Evolutionary conservation across 306 rosid genomes (phyloP).

Genomic region (Cajanus cajan): DNA sequence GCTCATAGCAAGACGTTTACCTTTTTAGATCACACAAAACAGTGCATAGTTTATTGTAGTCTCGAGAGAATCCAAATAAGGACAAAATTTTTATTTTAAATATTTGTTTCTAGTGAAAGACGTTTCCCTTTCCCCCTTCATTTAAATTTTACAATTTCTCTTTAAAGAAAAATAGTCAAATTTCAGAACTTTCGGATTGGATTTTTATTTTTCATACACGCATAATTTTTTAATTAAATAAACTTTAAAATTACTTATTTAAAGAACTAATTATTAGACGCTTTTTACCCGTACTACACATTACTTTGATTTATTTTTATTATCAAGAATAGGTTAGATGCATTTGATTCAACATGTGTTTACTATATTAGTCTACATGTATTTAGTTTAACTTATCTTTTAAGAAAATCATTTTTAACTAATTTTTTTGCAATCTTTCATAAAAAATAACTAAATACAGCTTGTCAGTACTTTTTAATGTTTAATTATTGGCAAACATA

Average conservation of each 20-base stretch:
- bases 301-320: background rate
- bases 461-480: too few relatives aligned
- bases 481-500: too few relatives aligned
- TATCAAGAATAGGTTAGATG: too few relatives aligned
- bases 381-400: too few relatives aligned
- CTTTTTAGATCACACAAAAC: constrained; percentile 19
- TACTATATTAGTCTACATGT: too few relatives aligned
- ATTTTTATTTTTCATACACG: background rate
- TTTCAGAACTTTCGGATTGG: background rate
- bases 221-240: background rate
- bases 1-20: background rate
- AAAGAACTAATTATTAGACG: background rate
- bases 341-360: too few relatives aligned
- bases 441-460: too few relatives aligned
- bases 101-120: background rate
- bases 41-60: background rate
- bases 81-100: background rate
- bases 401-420: too few relatives aligned
- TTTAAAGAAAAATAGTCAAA: background rate
- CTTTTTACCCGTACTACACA: background rate
- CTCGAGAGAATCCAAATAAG: background rate
- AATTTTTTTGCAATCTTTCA: too few relatives aligned
- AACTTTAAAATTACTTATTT: background rate
- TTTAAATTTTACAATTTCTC: background rate
- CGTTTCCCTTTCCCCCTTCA: background rate